Evolutionary conservation across 352 stramenopile species (phyloP), one percentile per base, ranked within the genome.

Genomic region (Phytophthora sansomeana): DNA sequence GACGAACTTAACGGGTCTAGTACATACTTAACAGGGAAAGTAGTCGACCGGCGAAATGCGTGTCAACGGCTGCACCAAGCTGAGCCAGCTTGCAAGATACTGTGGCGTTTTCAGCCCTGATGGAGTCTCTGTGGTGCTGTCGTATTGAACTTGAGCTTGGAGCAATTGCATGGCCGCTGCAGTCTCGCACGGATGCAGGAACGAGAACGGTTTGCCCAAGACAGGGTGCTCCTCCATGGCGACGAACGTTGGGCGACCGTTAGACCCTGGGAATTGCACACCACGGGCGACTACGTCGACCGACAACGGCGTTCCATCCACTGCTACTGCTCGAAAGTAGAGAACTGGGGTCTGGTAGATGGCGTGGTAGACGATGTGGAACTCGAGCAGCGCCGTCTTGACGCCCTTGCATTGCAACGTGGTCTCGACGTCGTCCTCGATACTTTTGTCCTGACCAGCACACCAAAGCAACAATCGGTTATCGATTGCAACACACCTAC

Each of bases 151-250:
- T 64, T 81, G 57, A 28, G 35, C 57, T 28, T 90, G 51, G 13
- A 95, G 68, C 38, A 95, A 50, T 48, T 73, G 74, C 82, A 95
- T 92, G 9, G 81, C 80, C 16, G 65, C 64, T 38, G 83, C 63
- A 19, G 85, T 95, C 65, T 95, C 87, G 41, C 87, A 95, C 19
- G 87, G 87, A 62, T 95, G 87, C 10, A 95, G 46, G 26, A 93
- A 82, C 61, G 81, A 81, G 69, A 89, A 93, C 0, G 86, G 85
- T 24, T 76, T 80, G 48, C 80, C 80, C 14, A 91, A 57, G 11
- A 94, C 76, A 2, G 82, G 82, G 44, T 95, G 87, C 36, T 89
- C 73, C 21, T 92, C 87, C 74, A 92, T 82, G 29, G 70, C 67
- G 17, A 92, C 69, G 19, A 93, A 72, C 6, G 66, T 52, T 19